Evolutionary conservation across 2,329 filamentous ascomycete genomes (phyloP).

Genomic region (Scolecobasidium constrictum): DNA sequence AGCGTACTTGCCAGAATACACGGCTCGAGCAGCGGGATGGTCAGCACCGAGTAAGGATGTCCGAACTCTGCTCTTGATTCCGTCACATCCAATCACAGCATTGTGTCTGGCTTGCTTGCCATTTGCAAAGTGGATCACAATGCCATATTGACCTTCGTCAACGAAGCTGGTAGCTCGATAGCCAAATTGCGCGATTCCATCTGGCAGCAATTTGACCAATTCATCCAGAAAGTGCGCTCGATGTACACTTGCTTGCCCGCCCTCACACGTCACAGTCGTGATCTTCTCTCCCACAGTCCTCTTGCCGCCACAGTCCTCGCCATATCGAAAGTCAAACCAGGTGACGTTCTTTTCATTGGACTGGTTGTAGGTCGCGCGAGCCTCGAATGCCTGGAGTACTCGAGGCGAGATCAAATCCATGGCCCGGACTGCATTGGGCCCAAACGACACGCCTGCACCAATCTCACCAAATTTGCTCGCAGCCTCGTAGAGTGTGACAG

Average conservation of each 20-base stretch:
- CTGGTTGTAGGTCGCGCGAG: slow-evolving; percentile 28
- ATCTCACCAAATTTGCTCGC: slow-evolving; percentile 45
- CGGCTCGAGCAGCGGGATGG: slow-evolving; percentile 33
- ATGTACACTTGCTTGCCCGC: slow-evolving; percentile 25
- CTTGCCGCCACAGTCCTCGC: slow-evolving; percentile 16
- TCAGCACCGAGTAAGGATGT: slow-evolving; percentile 39
- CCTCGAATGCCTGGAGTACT: slow-evolving; percentile 31
- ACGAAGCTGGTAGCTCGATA: slow-evolving; percentile 24
- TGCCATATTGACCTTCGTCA: slow-evolving; percentile 18
- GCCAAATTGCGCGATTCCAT: slow-evolving; percentile 27
- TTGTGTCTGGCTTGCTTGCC: slow-evolving; percentile 30
- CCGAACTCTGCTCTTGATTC: slow-evolving; percentile 37
- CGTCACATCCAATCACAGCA: slow-evolving; percentile 37
- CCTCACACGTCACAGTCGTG: slow-evolving; percentile 16
- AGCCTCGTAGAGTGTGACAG: slow-evolving; percentile 45
- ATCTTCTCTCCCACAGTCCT: slow-evolving; percentile 13
- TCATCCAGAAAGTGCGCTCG: slow-evolving; percentile 39
- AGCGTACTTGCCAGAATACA: slow-evolving; percentile 48
- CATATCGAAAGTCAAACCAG: slow-evolving; percentile 33
- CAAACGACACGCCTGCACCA: slow-evolving; percentile 46
- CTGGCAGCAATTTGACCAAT: slow-evolving; percentile 36
- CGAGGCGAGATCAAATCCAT: slow-evolving; percentile 42
- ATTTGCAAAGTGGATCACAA: slow-evolving; percentile 30
- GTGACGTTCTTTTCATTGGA: slow-evolving; percentile 23
- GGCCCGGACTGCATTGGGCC: slow-evolving; percentile 43